Percentiles rank a stretch among this genome's conserved stretches.
Conservation (phyloP, 2,329 filamentous ascomycete genomes). For the Chrysosporium keratinophilum region DNA sequence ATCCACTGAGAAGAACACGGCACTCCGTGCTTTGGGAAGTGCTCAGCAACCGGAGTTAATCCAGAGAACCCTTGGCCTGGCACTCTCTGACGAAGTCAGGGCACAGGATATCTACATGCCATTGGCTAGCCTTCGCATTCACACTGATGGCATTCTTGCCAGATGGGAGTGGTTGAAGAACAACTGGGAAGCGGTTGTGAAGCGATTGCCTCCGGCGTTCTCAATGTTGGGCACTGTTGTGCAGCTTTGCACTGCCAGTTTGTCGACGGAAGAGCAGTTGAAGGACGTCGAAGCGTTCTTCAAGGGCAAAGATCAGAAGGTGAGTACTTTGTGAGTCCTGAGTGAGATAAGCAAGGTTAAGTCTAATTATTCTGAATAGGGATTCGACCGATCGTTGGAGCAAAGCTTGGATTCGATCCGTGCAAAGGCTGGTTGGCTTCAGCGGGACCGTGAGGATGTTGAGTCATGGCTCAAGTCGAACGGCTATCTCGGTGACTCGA, state of each 20-base stretch:
- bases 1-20: constrained; percentile 83
- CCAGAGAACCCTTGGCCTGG: constrained; percentile 63
- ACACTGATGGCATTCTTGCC: constrained; percentile 66
- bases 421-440: constrained; percentile 73
- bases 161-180: constrained; percentile 74
- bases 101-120: constrained; percentile 92
- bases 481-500: constrained; percentile 39
- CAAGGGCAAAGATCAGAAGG: constrained; percentile 66
- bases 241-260: constrained; percentile 67
- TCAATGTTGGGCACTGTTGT: constrained; percentile 80
- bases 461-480: constrained; percentile 58
- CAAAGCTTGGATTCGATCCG: constrained; percentile 77
- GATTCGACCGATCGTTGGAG: constrained; percentile 79
- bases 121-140: constrained; percentile 64
- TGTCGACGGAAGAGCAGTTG: constrained; percentile 66
- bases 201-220: constrained; percentile 74
- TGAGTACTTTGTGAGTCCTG: constrained; percentile 18
- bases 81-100: constrained; percentile 73
- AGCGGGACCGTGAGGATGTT: constrained; percentile 69
- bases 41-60: constrained; percentile 70
- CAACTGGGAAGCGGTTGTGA: constrained; percentile 77
- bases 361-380: constrained; percentile 28
- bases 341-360: not conserved
- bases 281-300: constrained; percentile 74
- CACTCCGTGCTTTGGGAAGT: constrained; percentile 70